Evolutionary conservation across 1,284 basidiomycete genomes (phyloP), one percentile per base, ranked within the genome.

Genomic region (Pterulicium gracile): DNA sequence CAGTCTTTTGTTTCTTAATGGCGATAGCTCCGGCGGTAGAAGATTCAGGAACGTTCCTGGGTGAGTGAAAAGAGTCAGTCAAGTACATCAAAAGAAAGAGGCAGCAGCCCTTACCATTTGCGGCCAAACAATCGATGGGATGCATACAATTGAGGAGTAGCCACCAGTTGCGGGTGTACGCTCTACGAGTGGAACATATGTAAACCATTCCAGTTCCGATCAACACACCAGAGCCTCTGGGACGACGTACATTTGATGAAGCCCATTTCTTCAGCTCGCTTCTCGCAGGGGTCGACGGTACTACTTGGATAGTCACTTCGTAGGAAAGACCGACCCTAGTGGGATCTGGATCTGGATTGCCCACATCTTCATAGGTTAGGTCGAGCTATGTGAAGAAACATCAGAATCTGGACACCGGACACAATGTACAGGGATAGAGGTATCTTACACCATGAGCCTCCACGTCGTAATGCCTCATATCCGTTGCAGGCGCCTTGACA

Each of bases 381-480:
- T 69, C 65, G 12, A 69, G 57, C 65, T 67, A 44, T 40, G 44
- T n/a, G 40, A 7, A 46, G 20, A 49, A 19, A n/a, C n/a, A n/a
- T n/a, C n/a, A n/a, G n/a, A n/a, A n/a, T n/a, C n/a, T n/a, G n/a
- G n/a, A n/a, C n/a, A n/a, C n/a, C n/a, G n/a, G n/a, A n/a, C n/a
- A n/a, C n/a, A n/a, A n/a, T n/a, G n/a, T n/a, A n/a, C n/a, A n/a
- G n/a, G n/a, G n/a, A n/a, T n/a, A n/a, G n/a, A n/a, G n/a, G n/a
- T n/a, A 19, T 5, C 58, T 17, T 51, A 66, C 64, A 4, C 65
- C 65, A 49, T 67, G 66, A 22, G 67, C 55, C 5, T 68, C 61
- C 0, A 62, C 65, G 49, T 69, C 66, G 50, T 69, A 68, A 50
- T 67, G 67, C 7, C 68, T 56, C 60, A 68, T 63, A 53, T 70